Evolutionary conservation across 352 stramenopile species (phyloP), one percentile per base, ranked within the genome.

Genomic region (Pythium coloratum): DNA sequence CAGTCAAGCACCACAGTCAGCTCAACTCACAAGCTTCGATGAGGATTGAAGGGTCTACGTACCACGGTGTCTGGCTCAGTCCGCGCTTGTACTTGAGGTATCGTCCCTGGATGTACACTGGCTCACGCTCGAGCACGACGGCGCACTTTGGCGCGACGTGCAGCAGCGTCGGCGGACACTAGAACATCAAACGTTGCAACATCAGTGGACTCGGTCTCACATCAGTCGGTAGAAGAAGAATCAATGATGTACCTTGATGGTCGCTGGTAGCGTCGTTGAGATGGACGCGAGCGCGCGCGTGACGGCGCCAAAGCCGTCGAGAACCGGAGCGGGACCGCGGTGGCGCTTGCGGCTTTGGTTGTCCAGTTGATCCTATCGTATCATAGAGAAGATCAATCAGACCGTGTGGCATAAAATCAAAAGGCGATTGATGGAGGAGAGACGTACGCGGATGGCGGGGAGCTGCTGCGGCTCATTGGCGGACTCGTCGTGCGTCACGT

Each of bases 71-170:
- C 72, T 98, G 93, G 64, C 87, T 96, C 51, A 98, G 67, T 3
- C 90, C 91, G 16, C 93, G 86, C 67, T 90, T 77, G 62, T 91
- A 91, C 73, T 98, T 98, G 55, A 94, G 78, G 79, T 98, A 98
- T 16, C 90, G 80, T 2, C 92, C 92, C 34, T 91, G 82, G 34
- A 98, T 65, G 67, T 95, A 97, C 24, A 97, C 79, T 2, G 92
- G 82, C 36, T 94, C 88, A 20, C 88, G 88, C 60, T 94, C 82
- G 14, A 95, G 70, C 28, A 73, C 75, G 2, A 78, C 70, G 1
- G 71, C 58, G 50, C 71, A 80, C 3, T 64, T 76, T 1, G 83
- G 80, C 6, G 58, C 30, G n/a, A 74, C 78, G 9, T 76, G 67
- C 9, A 91, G 65, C 8, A 58, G 65, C 62, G 62, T 59, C 2